Evolutionary conservation across 352 stramenopile genomes (phyloP).

Genomic region (Pseudoperonospora humuli): DNA sequence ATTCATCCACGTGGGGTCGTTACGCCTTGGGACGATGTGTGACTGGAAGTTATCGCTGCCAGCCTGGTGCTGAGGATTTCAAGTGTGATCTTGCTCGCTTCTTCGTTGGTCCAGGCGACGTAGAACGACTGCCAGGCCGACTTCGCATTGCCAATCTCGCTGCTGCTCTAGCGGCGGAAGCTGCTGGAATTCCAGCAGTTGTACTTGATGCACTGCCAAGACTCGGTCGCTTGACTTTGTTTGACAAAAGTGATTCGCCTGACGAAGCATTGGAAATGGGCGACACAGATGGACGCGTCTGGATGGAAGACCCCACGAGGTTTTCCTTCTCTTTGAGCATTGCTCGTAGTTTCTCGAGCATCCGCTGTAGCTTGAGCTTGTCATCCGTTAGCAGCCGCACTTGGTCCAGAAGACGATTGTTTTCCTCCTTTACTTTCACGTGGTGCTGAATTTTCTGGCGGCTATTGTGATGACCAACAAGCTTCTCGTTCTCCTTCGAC

Average conservation of each 20-base stretch:
- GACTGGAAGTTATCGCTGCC: conserved; percentile 22
- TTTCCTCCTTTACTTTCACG: conserved; percentile 75
- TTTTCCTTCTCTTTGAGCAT: conserved; percentile 72
- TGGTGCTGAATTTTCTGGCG: conserved; percentile 82
- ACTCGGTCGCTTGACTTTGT: conserved; percentile 13
- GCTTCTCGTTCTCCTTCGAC: conserved; percentile 61
- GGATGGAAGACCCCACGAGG: conserved; percentile 22
- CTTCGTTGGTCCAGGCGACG: conserved; percentile 30
- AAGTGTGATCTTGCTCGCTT: conserved; percentile 30
- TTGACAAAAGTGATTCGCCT: neutral
- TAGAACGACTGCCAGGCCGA: conserved; percentile 15
- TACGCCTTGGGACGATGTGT: no score
- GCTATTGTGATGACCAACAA: conserved; percentile 72
- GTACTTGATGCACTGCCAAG: conserved; percentile 14
- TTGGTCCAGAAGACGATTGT: conserved; percentile 68
- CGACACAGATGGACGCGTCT: conserved; percentile 17
- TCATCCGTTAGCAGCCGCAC: conserved; percentile 58
- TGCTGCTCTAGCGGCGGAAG: conserved; percentile 16
- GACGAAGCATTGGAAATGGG: conserved; percentile 16
- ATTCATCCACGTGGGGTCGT: no score
- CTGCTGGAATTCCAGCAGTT: conserved; percentile 14
- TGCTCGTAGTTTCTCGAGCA: conserved; percentile 37
- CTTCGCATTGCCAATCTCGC: conserved; percentile 15
- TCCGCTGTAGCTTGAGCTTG: conserved; percentile 44
- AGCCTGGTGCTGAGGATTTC: conserved; percentile 17